These are phyloP conservation scores for Calendula officinalis DNA, from an alignment of 129 eudicot genomes.

Conservation along the genomic window DNA sequence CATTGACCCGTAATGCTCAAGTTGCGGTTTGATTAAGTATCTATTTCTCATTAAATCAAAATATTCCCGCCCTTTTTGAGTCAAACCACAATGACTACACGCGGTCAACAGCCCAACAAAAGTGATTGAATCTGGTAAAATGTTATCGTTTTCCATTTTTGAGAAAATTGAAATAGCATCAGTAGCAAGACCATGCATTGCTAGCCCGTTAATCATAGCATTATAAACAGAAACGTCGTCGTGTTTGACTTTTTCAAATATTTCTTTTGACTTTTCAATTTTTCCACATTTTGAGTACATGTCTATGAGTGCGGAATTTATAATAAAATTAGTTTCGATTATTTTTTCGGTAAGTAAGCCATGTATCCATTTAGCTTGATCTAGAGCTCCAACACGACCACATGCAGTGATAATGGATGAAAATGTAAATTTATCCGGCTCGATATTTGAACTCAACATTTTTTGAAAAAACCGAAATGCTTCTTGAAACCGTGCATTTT, in stretches of 20 bases:
- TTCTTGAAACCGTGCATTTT: conserved; percentile 56
- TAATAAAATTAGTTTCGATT: conserved; percentile 55
- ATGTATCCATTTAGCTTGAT: conserved; percentile 76
- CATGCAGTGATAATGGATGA: conserved; percentile 66
- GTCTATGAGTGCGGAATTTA: conserved; percentile 65
- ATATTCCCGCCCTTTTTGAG: conserved; percentile 63
- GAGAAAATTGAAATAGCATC: conserved; percentile 65
- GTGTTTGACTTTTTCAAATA: conserved; percentile 40
- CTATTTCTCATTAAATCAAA: conserved; percentile 54
- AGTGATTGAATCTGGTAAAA: conserved; percentile 65
- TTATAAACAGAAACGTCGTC: conserved; percentile 75
- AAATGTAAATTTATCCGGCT: conserved; percentile 87
- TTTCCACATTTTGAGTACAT: conserved; percentile 89
- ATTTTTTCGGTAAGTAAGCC: conserved; percentile 45
- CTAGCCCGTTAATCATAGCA: conserved; percentile 84
- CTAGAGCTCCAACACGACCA: conserved; percentile 69
- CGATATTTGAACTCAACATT: conserved; percentile 51
- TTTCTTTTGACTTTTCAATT: conserved; percentile 53
- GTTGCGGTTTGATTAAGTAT: conserved; percentile 58
- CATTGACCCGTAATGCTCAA: conserved; percentile 91
- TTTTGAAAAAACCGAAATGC: conserved; percentile 53
- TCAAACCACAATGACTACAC: conserved; percentile 77
- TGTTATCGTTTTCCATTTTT: conserved; percentile 50
- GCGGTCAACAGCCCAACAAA: conserved; percentile 74
- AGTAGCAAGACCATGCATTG: conserved; percentile 75